These are phyloP conservation scores for Chloranthus sessilifolius DNA, from an alignment of 164 flowering plant genomes.

Conservation along the genomic window DNA sequence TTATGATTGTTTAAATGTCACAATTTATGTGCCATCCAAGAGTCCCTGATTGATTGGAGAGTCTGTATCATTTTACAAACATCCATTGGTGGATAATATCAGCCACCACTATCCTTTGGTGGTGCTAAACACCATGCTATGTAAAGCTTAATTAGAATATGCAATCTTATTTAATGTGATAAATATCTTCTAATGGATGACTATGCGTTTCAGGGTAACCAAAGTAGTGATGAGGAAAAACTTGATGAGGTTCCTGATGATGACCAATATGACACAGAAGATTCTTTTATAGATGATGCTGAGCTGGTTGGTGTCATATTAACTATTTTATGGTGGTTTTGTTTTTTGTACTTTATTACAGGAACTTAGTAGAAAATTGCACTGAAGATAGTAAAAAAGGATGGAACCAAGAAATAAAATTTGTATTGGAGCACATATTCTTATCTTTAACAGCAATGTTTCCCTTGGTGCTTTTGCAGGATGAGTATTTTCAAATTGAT, in stretches of 20 bases:
- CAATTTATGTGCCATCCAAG: too few species aligned
- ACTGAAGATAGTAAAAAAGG: too few species aligned
- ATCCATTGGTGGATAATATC: too few species aligned
- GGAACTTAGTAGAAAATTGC: too few species aligned
- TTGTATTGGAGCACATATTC: neutral
- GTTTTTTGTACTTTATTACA: neutral
- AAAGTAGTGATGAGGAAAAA: slow-evolving; percentile 95
- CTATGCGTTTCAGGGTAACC: slow-evolving; percentile 56
- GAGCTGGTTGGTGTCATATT: slow-evolving; percentile 65
- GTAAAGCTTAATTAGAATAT: too few species aligned
- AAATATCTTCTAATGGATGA: neutral
- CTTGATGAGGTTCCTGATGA: slow-evolving; percentile 83
- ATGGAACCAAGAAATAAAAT: too few species aligned
- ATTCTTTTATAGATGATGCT: slow-evolving; percentile 95
- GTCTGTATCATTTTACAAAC: too few species aligned
- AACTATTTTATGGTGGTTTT: neutral
- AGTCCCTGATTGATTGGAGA: too few species aligned
- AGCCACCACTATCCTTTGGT: too few species aligned
- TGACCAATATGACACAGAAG: slow-evolving; percentile 97
- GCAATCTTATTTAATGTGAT: too few species aligned
- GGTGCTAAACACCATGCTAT: too few species aligned
- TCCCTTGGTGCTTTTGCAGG: slow-evolving; percentile 44
- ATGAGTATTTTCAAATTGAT: slow-evolving; percentile 97
- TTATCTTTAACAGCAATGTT: neutral
- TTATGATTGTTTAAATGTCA: too few species aligned